Evolutionary conservation across 1,139 yeast genomes (phyloP).

Genomic region (Torulaspora globosa): DNA sequence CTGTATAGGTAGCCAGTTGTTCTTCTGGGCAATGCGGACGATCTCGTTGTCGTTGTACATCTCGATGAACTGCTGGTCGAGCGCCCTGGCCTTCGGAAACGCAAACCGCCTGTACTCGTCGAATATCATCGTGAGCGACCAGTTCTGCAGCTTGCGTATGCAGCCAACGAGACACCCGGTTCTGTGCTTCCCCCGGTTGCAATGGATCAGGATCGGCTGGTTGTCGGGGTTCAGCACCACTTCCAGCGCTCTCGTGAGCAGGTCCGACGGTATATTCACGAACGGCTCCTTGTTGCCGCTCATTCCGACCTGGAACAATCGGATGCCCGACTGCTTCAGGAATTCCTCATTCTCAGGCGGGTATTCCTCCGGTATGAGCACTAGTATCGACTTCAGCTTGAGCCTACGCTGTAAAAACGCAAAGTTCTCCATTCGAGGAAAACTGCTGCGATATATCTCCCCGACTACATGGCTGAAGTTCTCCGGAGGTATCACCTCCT

Average conservation of each 20-base stretch:
- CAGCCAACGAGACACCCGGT: conserved; percentile 97
- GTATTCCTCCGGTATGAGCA: conserved; percentile 87
- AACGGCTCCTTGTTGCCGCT: conserved; percentile 96
- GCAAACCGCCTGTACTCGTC: conserved; percentile 94
- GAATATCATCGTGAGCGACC: conserved; percentile 90
- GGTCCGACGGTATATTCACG: conserved; percentile 72
- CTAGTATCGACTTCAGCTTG: conserved; percentile 67
- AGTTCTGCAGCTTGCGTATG: conserved; percentile 75
- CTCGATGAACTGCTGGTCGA: conserved; percentile 94
- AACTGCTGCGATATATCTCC: conserved; percentile 78
- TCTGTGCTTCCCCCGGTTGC: conserved; percentile 94
- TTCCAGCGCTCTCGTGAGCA: conserved; percentile 75
- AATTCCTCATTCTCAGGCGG: conserved; percentile 72
- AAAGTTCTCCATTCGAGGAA: conserved; percentile 83
- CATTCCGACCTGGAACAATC: conserved; percentile 82
- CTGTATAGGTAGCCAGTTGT: conserved; percentile 59
- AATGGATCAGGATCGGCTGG: conserved; percentile 88
- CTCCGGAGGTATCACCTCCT: conserved; percentile 65
- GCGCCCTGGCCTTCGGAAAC: conserved; percentile 88
- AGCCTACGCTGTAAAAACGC: conserved; percentile 55
- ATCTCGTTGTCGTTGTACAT: conserved; percentile 68
- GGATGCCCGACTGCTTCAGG: conserved; percentile 55
- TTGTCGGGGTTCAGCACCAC: conserved; percentile 77
- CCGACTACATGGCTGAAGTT: conserved; percentile 84
- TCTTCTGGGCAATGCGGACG: conserved; percentile 47